Evolutionary conservation across 345 rosid species (phyloP).

Genomic region (Geranium brycei): DNA sequence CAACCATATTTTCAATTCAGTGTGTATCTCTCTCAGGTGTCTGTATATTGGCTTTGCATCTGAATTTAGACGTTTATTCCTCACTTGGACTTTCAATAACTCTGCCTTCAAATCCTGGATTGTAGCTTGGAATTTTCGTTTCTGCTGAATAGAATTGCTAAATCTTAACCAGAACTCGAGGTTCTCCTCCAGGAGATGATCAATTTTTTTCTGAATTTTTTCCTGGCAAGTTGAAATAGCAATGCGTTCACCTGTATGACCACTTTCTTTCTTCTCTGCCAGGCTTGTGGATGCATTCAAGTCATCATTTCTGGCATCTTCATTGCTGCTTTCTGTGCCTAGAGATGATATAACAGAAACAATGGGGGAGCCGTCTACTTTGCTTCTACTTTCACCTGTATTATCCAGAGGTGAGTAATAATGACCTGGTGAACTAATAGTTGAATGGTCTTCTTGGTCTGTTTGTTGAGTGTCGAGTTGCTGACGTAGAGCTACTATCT

Average conservation of each 20-base stretch:
- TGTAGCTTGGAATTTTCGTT: constrained; percentile 50
- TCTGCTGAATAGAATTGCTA: constrained; percentile 64
- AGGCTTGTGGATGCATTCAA: neutral
- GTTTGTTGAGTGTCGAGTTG: constrained; percentile 17
- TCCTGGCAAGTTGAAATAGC: constrained; percentile 36
- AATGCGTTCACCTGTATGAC: constrained; percentile 1
- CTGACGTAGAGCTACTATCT: constrained; percentile 38
- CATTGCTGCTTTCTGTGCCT: neutral
- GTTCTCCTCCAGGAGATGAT: constrained; percentile 69
- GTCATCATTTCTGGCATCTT: neutral
- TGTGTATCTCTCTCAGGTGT: constrained; percentile 66
- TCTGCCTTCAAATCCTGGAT: constrained; percentile 53
- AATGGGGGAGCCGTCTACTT: neutral
- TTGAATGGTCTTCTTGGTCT: constrained; percentile 11
- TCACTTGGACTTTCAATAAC: constrained; percentile 24
- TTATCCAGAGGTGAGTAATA: neutral
- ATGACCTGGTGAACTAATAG: neutral
- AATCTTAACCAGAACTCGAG: constrained; percentile 92
- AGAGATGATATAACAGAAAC: neutral
- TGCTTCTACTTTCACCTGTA: neutral
- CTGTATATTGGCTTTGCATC: constrained; percentile 58
- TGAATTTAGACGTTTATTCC: constrained; percentile 18
- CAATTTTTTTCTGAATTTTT: constrained; percentile 51
- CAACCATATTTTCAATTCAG: no score
- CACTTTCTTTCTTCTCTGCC: neutral